phyloP scores from a whole-genome alignment of 176 grass and related monocot genomes.

The Guadua angustifolia region DNA sequence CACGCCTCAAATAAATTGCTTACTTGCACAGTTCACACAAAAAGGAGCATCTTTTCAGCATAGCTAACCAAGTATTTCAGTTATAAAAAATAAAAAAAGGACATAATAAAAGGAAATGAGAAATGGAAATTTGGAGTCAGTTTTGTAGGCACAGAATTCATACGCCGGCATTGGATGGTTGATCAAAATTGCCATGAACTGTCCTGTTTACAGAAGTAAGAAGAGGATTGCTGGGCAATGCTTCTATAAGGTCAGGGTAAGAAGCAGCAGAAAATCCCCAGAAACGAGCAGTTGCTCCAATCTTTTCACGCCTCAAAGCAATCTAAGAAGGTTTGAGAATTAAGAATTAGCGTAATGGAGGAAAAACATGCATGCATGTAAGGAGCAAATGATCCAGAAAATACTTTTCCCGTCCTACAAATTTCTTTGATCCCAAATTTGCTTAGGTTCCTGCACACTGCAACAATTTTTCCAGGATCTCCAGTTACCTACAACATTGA shows the following conservation, averaged over 20 bases:
- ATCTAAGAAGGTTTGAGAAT: slow-evolving; percentile 58
- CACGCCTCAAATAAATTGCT: slow-evolving; percentile 21
- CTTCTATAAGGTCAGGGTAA: slow-evolving; percentile 77
- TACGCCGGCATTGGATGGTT: slow-evolving; percentile 59
- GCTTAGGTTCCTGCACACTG: slow-evolving; percentile 71
- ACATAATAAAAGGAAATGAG: background rate
- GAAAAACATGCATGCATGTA: slow-evolving; percentile 24
- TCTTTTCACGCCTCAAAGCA: slow-evolving; percentile 90
- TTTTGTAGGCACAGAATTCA: slow-evolving; percentile 29
- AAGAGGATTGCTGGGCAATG: slow-evolving; percentile 50
- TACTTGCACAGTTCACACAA: background rate
- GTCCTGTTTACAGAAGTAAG: slow-evolving; percentile 53
- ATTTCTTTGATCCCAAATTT: slow-evolving; percentile 97
- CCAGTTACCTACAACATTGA: slow-evolving; percentile 73
- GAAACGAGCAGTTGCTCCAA: slow-evolving; percentile 88
- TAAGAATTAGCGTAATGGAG: slow-evolving; percentile 27
- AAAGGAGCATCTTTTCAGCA: background rate
- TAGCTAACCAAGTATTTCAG: slow-evolving; percentile 15
- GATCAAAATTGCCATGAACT: slow-evolving; percentile 52
- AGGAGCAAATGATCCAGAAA: slow-evolving; percentile 26
- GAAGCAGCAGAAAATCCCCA: slow-evolving; percentile 96
- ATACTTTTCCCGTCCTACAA: slow-evolving; percentile 89
- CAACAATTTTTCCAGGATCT: slow-evolving; percentile 93
- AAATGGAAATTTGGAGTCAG: background rate
- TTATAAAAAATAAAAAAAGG: background rate